Base-by-base conservation (phyloP, 441 rosid species). In the Corymbia citriodora region DNA sequence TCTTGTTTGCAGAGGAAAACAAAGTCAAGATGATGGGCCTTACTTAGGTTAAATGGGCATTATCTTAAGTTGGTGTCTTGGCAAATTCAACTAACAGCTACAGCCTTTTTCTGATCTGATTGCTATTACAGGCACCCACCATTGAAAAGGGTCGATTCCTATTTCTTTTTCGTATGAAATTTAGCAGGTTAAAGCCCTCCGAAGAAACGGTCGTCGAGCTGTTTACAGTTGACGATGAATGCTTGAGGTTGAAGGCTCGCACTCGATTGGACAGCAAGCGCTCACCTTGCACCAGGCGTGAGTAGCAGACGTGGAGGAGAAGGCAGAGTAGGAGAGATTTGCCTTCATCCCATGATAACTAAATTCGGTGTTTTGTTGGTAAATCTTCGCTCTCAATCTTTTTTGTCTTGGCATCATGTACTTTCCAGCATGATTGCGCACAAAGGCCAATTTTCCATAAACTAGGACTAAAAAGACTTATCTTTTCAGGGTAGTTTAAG, bases 241-340 rank as follows among this genome's bases (percentile, higher is more conserved):
- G 96, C 97, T 96, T 95, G 91, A 90, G 90, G 89, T 72, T 88
- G 91, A 96, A 96, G 97, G 91, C 89, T 94, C 92, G 91, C 88
- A 89, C 90, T 94, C 96, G 95, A 90, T 92, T 95, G 94, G 97
- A 95, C 91, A 93, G 92, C 81, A 93, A 95, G 94, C 87, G 94
- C 93, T 91, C 92, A 93, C 94, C 96, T 94, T 94, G 91, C 94
- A 92, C 48, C 36, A 40, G 88, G 89, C 87, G 89, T 72, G 54
- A 88, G 92, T 85, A 89, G 90, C 92, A 95, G 93, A 91, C 98
- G 95, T 96, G 82, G 90, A 88, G 93, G 91, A 93, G 94, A 96
- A 95, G 97, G 92, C 92, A 93, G 81, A 88, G 92, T 92, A 92
- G 94, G 93, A 93, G 94, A 91, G 90, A 89, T 70, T 88, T 88